Evolutionary conservation across 1,284 basidiomycete genomes (phyloP).

Genomic region (Testicularia cyperi): DNA sequence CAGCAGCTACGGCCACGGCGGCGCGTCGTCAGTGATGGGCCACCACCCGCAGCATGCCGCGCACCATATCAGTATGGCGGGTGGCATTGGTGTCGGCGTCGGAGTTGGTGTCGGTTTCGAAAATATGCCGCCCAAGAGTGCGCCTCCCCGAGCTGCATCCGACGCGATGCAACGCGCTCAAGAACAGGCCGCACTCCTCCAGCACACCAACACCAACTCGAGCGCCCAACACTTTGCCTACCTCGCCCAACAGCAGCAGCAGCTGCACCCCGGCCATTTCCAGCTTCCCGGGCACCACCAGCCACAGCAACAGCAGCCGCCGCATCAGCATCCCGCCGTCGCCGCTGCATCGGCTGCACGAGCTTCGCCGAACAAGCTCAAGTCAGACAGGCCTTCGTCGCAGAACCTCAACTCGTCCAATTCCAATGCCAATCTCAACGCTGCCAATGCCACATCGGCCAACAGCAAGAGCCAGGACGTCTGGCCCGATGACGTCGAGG

Average conservation of each 20-base stretch:
- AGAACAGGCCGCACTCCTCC: conserved; percentile 8
- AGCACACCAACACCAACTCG: conserved; percentile 3
- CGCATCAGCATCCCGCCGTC: neutral
- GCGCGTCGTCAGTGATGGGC: no score
- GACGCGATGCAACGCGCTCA: conserved; percentile 42
- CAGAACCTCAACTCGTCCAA: no score
- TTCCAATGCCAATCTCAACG: conserved; percentile 4
- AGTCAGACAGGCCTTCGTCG: no score
- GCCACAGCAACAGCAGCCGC: neutral
- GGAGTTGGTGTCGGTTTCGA: conserved; percentile 2
- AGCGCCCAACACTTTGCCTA: no score
- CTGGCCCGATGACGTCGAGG: conserved; percentile 62
- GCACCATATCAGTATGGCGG: no score
- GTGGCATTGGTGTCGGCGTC: no score
- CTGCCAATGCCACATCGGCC: conserved; percentile 10
- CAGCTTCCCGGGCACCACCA: neutral
- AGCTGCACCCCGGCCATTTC: no score
- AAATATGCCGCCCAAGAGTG: conserved; percentile 30
- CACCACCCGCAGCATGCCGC: no score
- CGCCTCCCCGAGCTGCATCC: conserved; percentile 29
- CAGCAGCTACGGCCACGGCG: no score
- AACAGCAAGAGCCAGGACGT: conserved; percentile 60
- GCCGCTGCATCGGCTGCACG: neutral
- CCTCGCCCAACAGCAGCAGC: no score
- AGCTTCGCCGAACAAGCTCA: conserved; percentile 14